phyloP scores from a whole-genome alignment of 257 asterid species.

The Scutellaria galericulata region DNA sequence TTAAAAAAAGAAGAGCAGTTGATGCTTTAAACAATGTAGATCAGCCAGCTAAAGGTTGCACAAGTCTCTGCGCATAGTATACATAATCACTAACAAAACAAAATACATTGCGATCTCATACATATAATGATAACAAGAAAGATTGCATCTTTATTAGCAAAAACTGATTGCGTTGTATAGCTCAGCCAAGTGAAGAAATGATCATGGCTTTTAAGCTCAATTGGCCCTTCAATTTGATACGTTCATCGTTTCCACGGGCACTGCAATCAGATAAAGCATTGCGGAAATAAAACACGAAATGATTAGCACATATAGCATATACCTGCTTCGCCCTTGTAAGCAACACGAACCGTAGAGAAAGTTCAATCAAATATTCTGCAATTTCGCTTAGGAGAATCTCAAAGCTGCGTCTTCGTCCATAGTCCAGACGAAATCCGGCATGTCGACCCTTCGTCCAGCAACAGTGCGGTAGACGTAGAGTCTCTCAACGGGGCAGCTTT shows the following conservation, averaged over 20 bases:
- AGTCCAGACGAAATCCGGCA: conserved; percentile 87
- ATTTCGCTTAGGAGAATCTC: conserved; percentile 39
- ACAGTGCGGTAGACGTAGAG: conserved; percentile 83
- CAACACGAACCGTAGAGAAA: not conserved
- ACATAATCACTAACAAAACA: conserved; percentile 32
- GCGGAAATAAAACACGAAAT: conserved; percentile 41
- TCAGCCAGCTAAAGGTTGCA: conserved; percentile 26
- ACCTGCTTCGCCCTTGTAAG: conserved; percentile 46
- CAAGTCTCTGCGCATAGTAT: conserved; percentile 43
- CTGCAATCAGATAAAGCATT: conserved; percentile 46
- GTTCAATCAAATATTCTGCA: not conserved
- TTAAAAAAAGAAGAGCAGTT: conserved; percentile 14
- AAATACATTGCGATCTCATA: conserved; percentile 12
- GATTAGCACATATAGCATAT: conserved; percentile 35
- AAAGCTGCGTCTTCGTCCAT: conserved; percentile 56
- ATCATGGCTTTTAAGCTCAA: conserved; percentile 57
- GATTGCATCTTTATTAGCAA: conserved; percentile 43
- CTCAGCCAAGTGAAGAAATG: conserved; percentile 63
- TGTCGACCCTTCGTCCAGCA: conserved; percentile 81
- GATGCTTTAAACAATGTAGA: conserved; percentile 24
- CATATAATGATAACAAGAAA: conserved; percentile 32
- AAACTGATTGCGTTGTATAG: conserved; percentile 42
- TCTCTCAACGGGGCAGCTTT: conserved; percentile 72
- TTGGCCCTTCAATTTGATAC: not conserved
- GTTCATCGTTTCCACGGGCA: conserved; percentile 39